Conservation (phyloP, 2,329 filamentous ascomycete genomes). For the Scedosporium boydii region DNA sequence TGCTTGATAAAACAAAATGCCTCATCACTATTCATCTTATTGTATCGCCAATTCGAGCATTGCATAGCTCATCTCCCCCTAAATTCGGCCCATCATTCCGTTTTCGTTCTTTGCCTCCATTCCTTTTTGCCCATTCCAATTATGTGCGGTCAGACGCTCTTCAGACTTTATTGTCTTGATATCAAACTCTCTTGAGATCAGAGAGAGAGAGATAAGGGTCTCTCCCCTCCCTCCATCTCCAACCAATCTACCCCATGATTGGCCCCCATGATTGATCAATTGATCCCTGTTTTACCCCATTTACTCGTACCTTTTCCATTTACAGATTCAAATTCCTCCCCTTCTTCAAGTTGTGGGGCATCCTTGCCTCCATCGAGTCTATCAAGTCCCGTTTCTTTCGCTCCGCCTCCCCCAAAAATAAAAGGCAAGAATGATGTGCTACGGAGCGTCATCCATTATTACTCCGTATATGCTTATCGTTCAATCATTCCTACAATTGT, state of each 20-base stretch:
- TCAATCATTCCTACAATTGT: no score
- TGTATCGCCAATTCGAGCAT: not conserved
- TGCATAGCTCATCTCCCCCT: not conserved
- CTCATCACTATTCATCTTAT: no score
- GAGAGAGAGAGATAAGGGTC: not conserved
- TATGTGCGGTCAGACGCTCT: no score
- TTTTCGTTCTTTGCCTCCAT: not conserved
- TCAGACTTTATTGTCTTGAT: no score
- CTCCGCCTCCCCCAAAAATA: no score
- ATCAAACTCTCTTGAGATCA: not conserved
- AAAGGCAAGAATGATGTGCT: no score
- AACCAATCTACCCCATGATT: not conserved
- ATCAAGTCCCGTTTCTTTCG: no score
- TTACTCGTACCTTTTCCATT: not conserved
- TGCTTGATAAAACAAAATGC: no score
- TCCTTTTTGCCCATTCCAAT: not conserved
- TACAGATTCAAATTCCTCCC: not conserved
- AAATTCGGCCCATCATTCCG: not conserved
- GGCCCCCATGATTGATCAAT: not conserved
- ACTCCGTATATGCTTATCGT: no score
- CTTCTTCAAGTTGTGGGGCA: no score
- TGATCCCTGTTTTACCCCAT: not conserved
- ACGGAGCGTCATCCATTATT: no score
- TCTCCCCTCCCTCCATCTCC: not conserved
- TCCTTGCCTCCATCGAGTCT: no score